Conservation (phyloP, 768 basidiomycete species). For the Hortiboletus flavorubellus region DNA sequence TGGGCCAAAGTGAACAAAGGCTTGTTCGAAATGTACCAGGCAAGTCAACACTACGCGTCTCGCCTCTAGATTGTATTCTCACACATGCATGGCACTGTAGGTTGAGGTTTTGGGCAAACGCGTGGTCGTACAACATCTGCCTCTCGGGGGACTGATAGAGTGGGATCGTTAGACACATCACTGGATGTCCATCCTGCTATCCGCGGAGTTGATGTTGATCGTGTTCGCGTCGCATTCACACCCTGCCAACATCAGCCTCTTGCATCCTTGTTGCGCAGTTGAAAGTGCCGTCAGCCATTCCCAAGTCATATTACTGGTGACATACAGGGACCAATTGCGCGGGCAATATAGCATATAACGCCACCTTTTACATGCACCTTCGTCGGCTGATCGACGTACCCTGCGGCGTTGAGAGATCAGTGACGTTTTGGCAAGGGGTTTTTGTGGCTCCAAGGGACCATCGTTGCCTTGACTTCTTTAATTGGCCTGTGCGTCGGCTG, state of each 20-base stretch:
- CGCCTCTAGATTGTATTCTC: constrained; percentile 1
- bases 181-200: background rate
- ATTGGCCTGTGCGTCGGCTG: constrained; percentile 2
- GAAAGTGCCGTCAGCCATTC: constrained; percentile 3
- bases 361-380: background rate
- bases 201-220: constrained; percentile 22
- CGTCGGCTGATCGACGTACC: background rate
- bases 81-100: constrained; percentile 31
- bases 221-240: constrained; percentile 11
- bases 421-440: background rate
- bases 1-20: constrained; percentile 92
- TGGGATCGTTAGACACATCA: constrained; percentile 44
- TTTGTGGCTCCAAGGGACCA: too few species aligned
- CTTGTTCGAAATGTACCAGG: constrained; percentile 94
- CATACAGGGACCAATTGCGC: background rate
- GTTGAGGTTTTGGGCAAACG: constrained; percentile 91
- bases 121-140: constrained; percentile 95
- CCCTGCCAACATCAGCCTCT: constrained; percentile 7
- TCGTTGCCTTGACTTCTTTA: constrained; percentile 14
- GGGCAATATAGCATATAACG: background rate
- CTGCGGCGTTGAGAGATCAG: background rate
- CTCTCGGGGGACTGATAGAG: constrained; percentile 75
- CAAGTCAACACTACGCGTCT: constrained; percentile 23
- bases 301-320: constrained; percentile 7
- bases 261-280: constrained; percentile 1